Conservation (phyloP, 2,329 filamentous ascomycete species). For the Sclerotinia glacialis region DNA sequence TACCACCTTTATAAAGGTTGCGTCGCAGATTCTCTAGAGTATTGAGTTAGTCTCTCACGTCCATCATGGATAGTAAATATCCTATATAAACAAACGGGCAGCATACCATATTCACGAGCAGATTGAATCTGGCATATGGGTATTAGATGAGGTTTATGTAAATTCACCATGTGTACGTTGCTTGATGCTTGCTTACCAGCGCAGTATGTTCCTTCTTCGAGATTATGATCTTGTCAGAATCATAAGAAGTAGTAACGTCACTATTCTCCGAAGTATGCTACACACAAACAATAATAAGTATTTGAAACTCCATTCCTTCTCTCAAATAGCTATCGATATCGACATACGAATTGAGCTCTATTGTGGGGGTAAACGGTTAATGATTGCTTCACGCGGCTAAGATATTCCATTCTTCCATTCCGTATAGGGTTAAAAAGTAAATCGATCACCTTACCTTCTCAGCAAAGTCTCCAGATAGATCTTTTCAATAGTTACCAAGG, state of each 20-base stretch:
- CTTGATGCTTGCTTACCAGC: conserved; percentile 49
- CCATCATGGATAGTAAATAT: not conserved
- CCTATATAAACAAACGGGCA: not conserved
- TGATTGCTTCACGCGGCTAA: conserved; percentile 16
- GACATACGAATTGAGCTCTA: conserved; percentile 50
- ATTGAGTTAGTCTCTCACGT: conserved; percentile 23
- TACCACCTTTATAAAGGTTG: conserved; percentile 51
- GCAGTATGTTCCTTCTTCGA: conserved; percentile 59
- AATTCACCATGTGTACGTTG: not conserved
- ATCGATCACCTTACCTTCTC: conserved; percentile 50
- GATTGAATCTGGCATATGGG: conserved; percentile 31
- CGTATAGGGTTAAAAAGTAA: not conserved
- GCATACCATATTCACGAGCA: conserved; percentile 55
- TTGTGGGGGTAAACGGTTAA: conserved; percentile 22
- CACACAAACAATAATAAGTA: conserved; percentile 20
- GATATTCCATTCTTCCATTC: conserved; percentile 19
- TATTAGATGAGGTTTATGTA: conserved; percentile 13
- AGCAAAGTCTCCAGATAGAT: conserved; percentile 60
- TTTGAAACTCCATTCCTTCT: not conserved
- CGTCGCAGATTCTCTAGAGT: conserved; percentile 42
- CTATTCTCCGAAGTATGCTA: conserved; percentile 43
- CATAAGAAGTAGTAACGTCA: conserved; percentile 40
- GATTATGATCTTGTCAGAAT: conserved; percentile 50
- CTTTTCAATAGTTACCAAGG: conserved; percentile 55
- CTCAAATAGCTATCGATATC: conserved; percentile 1